Conservation (phyloP, 768 basidiomycete species). For the Lactarius sp. region DNA sequence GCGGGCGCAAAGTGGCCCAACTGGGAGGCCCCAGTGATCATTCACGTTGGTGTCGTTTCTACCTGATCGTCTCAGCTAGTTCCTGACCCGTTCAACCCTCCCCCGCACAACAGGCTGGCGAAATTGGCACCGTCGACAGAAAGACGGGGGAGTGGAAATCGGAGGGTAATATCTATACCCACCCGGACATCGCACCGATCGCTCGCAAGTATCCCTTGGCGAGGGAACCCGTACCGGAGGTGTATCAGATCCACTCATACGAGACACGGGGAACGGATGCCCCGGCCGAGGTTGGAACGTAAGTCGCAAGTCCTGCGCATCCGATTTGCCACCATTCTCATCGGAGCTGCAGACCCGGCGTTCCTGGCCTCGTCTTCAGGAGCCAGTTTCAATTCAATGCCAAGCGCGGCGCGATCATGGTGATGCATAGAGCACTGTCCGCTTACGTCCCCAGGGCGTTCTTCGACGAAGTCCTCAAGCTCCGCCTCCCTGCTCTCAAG, state of each 20-base stretch:
- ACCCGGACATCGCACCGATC: neutral
- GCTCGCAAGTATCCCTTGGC: neutral
- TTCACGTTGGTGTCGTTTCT: neutral
- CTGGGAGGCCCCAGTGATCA: conserved; percentile 7
- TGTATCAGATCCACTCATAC: conserved; percentile 13
- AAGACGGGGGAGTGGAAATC: conserved; percentile 5
- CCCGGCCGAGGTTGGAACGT: neutral
- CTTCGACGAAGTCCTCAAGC: neutral
- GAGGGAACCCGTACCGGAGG: neutral
- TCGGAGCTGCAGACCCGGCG: neutral
- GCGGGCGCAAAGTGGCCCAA: conserved; percentile 8
- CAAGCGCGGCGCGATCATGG: conserved; percentile 17
- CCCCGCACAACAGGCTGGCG: conserved; percentile 6
- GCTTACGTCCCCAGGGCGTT: conserved; percentile 4
- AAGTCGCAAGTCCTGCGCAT: neutral
- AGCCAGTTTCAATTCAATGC: conserved; percentile 7
- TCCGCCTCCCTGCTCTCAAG: neutral
- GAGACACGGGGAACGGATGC: neutral
- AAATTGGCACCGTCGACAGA: conserved; percentile 7
- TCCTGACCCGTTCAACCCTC: neutral
- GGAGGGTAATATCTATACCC: conserved; percentile 17
- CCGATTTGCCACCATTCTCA: neutral
- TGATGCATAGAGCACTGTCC: conserved; percentile 3
- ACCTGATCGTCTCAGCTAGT: neutral
- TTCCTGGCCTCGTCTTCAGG: neutral